Evolutionary conservation across 768 basidiomycete genomes (phyloP).

Genomic region (Suillus plorans): DNA sequence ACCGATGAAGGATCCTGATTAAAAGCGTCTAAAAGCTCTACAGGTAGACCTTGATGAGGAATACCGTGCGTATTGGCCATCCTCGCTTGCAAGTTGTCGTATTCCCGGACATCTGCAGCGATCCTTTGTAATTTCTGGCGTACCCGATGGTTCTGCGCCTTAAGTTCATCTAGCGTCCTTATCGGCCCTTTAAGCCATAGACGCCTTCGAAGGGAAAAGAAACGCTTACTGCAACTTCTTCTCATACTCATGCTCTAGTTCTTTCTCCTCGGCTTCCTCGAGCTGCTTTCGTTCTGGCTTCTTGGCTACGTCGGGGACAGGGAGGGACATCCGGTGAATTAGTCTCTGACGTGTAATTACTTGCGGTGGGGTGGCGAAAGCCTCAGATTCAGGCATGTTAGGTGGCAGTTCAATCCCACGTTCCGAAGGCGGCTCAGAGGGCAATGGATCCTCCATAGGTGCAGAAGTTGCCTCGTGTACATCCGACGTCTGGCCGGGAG

Average conservation of each 20-base stretch:
- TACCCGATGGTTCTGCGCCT: slow-evolving; percentile 62
- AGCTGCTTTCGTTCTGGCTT: slow-evolving; percentile 23
- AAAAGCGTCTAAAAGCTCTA: slow-evolving; percentile 71
- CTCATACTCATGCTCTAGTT: slow-evolving; percentile 56
- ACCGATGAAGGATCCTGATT: slow-evolving; percentile 79
- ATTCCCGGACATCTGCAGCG: slow-evolving; percentile 61
- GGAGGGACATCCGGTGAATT: slow-evolving; percentile 37
- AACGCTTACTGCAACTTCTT: slow-evolving; percentile 26
- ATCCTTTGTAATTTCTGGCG: slow-evolving; percentile 69
- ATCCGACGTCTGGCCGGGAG: slow-evolving; percentile 9
- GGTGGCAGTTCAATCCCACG: slow-evolving; percentile 3
- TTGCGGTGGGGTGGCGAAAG: background rate
- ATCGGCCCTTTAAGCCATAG: slow-evolving; percentile 2
- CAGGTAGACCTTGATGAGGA: slow-evolving; percentile 50
- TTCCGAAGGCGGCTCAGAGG: slow-evolving; percentile 10
- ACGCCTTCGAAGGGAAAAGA: background rate
- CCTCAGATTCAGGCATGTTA: slow-evolving; percentile 3
- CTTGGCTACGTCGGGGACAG: slow-evolving; percentile 2
- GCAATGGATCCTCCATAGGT: slow-evolving; percentile 6
- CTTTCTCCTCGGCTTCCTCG: slow-evolving; percentile 46
- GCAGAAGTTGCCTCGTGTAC: slow-evolving; percentile 7
- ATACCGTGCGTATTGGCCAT: slow-evolving; percentile 49
- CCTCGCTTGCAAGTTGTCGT: slow-evolving; percentile 56
- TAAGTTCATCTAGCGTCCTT: slow-evolving; percentile 62
- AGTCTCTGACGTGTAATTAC: slow-evolving; percentile 1